These are phyloP conservation scores for Beauveria brongniartii DNA, from an alignment of 2,329 filamentous ascomycete species.

Conservation along the genomic window DNA sequence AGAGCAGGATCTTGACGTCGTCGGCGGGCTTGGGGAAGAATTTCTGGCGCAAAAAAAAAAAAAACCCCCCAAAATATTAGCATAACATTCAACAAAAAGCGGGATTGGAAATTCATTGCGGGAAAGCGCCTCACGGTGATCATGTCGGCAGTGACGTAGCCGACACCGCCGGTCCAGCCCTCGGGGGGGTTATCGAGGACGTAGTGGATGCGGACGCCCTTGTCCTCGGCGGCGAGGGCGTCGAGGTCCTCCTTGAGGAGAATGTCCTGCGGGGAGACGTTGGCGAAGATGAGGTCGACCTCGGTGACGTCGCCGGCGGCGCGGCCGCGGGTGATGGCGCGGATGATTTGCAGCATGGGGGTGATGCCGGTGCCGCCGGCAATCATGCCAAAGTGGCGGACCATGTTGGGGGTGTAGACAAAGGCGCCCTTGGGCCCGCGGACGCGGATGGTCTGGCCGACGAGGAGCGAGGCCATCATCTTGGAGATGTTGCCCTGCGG, in stretches of 20 bases:
- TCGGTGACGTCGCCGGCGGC: constrained; percentile 74
- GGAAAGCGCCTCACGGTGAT: constrained; percentile 57
- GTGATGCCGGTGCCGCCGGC: constrained; percentile 96
- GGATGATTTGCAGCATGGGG: constrained; percentile 94
- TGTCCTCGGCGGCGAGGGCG: constrained; percentile 65
- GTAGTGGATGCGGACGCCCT: constrained; percentile 81
- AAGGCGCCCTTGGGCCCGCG: constrained; percentile 95
- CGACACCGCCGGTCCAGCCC: constrained; percentile 85
- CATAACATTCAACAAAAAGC: neutral
- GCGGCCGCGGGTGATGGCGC: constrained; percentile 78
- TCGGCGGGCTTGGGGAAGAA: constrained; percentile 72
- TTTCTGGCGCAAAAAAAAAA: constrained; percentile 40
- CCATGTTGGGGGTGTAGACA: constrained; percentile 96
- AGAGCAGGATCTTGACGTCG: constrained; percentile 90
- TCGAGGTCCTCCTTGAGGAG: constrained; percentile 90
- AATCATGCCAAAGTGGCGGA: constrained; percentile 94
- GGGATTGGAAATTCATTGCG: neutral
- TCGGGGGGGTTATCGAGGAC: constrained; percentile 93
- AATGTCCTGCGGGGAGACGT: constrained; percentile 89
- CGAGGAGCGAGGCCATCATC: constrained; percentile 72
- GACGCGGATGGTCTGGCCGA: constrained; percentile 85
- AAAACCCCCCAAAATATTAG: constrained; percentile 18
- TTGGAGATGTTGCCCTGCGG: constrained; percentile 96
- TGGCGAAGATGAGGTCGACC: constrained; percentile 93
- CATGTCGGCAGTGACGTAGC: constrained; percentile 93